Base-by-base conservation (phyloP, 78 protist genomes). In the Cavenderia fasciculata region DNA sequence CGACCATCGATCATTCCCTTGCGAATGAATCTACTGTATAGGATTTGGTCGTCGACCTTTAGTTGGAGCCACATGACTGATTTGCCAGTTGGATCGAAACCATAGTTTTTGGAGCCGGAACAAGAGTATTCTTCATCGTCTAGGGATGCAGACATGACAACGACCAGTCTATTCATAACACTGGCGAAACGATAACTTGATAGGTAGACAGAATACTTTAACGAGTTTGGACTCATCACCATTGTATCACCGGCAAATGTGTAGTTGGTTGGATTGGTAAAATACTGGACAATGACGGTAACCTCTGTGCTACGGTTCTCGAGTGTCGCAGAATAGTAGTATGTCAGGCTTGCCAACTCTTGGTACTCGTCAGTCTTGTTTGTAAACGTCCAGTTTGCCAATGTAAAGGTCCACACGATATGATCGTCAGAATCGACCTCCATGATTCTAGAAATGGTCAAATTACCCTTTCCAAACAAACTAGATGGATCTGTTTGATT, bases 11-110 rank as follows among this genome's bases (percentile, higher is more conserved):
- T 75, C 23, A 51, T 5, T 10, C 52, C 56, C 43, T 34, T 8
- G 25, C 29, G 57, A 31, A 75, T 34, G 56, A 75, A 75, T 61
- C 86, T 57, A 59, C 62, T 65, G n/a, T 75, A 75, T 8, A 75
- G 2, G 4, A 49, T 59, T 16, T 75, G 44, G 19, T 41, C 73
- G 61, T 75, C 27, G 51, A 75, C 43, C 38, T 75, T 70, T 31
- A 75, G 29, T 46, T 75, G 57, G 56, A 75, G 29, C 25, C 38
- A 75, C 4, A 43, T 65, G 1, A 41, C 10, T 18, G 40, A 18
- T 4, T 38, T 23, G 51, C 34, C 71, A 27, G 10, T 41, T n/a
- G 51, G 27, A 7, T 49, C 18, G n/a, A 34, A 27, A 44, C 86
- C 72, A 18, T 51, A 75, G 14, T 57, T 12, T 23, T 44, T 14